Evolutionary conservation across 1,139 yeast species (phyloP), one percentile per base, ranked within the genome.

Genomic region (Saccharomyces hybrid): DNA sequence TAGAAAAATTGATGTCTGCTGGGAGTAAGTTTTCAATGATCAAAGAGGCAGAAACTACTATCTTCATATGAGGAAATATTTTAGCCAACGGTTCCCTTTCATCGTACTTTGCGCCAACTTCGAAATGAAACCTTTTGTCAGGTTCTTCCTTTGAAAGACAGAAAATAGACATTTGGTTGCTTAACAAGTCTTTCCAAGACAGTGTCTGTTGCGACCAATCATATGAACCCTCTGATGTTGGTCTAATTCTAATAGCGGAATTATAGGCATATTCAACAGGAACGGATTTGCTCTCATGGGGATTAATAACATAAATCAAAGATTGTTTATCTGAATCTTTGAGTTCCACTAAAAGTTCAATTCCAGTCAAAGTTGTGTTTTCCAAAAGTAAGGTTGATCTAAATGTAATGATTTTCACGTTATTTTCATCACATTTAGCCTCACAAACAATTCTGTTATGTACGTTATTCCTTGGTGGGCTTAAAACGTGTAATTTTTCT

Each of bases 1-100:
- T 76, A 55, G 88, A 75, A 70, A 86, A 90, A 24, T 80, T 76
- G 52, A 91, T 73, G 62, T 89, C 96, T 66, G 80, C 88, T 0
- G 99, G 99, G 51, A 95, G 71, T 55, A 89, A 73, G 63, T 95
- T 95, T 62, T 87, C 91, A 58, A 95, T 77, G 62, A 88, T 89
- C 44, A 95, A 73, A 0, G 99, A 98, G 0, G 99, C 91, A 0
- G 95, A 84, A 24, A 95, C 73, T 1, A 84, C 79, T 46, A 93
- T 72, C 9, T 77, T 80, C 88, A 93, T 79, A 64, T 88, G 95
- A 0, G 99, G 99, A 63, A 89, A 95, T 0, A 87, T 79, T 58
- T 78, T 77, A 0, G 88, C 80, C 47, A 90, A 74, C 0, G 90
- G 93, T 59, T 87, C 93, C 16, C 78, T 75, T 31, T 71, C 68